Base-by-base conservation (phyloP, 1,284 basidiomycete genomes). In the Leccinum glutinopallens region DNA sequence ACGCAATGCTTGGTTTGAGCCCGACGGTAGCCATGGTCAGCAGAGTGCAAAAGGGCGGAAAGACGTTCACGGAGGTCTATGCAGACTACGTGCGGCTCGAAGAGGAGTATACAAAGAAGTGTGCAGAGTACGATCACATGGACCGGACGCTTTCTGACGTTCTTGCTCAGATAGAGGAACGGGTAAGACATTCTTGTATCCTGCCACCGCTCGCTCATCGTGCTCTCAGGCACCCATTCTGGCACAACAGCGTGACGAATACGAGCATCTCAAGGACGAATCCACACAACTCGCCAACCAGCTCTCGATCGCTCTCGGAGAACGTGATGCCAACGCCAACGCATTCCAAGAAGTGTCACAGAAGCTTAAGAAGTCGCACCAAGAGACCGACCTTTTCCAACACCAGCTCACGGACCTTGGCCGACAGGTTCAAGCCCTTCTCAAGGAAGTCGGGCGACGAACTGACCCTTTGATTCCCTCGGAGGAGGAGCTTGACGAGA, bases 1-100 rank as follows among this genome's bases (percentile, higher is more conserved):
- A 87, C 51, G 81, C 82, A 9, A 84, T 90, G 78, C 78, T 88
- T 72, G 84, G 86, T 49, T 77, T 94, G 22, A 93, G 91, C 72
- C 93, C 94, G 1, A 93, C 94, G 0, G 91, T 96, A 9, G 89
- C 91, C 0, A 88, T 97, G 78, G 93, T 91, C 4, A 88, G 88
- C 74, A 87, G 84, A 66, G 84, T 90, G 32, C 92, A 85, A 94
- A 77, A 83, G 73, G 84, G 81, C 39, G 94, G 95, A 83, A 72
- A 22, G 81, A 91, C 89, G 3, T 94, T 96, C 77, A 96, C 94
- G 0, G 90, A 96, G 73, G 88, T 97, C 15, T 97, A 96, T 73
- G 84, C 90, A n/a, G 92, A 95, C 69, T 92, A 93, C 69, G 88
- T 96, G 59, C 84, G 87, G 63, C 84, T 96, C 58, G 91, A 97